Evolutionary conservation across 352 stramenopile genomes (phyloP), one percentile per base, ranked within the genome.

Genomic region (Aphanomyces euteiches): DNA sequence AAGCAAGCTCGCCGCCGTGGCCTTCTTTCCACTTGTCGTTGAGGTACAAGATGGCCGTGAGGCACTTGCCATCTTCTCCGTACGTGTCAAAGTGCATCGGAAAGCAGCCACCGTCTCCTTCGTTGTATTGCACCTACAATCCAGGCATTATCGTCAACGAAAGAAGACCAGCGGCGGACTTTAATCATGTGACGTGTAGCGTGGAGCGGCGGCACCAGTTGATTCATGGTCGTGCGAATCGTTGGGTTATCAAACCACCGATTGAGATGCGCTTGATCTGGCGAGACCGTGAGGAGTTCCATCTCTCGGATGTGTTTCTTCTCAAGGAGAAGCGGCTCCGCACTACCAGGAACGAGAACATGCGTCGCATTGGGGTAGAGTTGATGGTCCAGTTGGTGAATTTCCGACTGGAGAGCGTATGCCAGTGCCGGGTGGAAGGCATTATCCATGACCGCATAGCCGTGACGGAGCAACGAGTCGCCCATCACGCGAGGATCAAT

Each of bases 61-160:
- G 69, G 60, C 83, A 89, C 75, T 93, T 94, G 74, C 83, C 84
- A 53, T 92, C 84, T 72, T 89, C 81, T 1, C 86, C 87, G 61
- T 90, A 92, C 41, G 87, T 85, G 73, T 96, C 88, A 50, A 91
- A 95, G 64, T 96, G 88, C 75, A 90, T 79, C 0, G 88, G 88
- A 65, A 96, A 96, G 72, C 87, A 95, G 2, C 85, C 88, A 15
- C 87, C 85, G 59, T 70, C 59, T 57, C 88, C 88, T 58, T 85
- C 75, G 60, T 91, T 96, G 61, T 84, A 80, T 72, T 96, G 88
- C 10, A 95, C 70, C 73, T 96, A 94, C 63, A 92, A 60, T 81
- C 90, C 89, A 92, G 61, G 79, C 84, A 87, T 8, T n/a, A n/a
- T n/a, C n/a, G n/a, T n/a, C 66, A 2, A 2, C 79, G 82, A 59